Conservation (phyloP, 441 rosid species). For the Hura crepitans region DNA sequence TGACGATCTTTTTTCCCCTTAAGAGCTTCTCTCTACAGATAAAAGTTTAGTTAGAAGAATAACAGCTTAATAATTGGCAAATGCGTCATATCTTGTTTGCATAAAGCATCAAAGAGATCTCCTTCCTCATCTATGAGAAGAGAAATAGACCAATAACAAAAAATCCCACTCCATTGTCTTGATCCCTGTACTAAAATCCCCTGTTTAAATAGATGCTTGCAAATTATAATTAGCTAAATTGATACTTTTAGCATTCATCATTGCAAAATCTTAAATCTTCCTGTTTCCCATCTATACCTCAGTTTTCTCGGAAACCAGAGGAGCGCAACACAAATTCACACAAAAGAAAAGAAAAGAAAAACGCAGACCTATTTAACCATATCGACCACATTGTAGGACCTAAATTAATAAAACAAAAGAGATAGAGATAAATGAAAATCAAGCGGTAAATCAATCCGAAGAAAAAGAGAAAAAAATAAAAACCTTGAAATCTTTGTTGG, state of each 20-base stretch:
- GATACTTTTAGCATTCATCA: no score
- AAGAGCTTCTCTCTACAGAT: slow-evolving; percentile 30
- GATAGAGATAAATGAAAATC: not conserved
- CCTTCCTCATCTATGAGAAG: not conserved
- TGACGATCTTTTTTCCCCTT: slow-evolving; percentile 20
- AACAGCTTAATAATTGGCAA: not conserved
- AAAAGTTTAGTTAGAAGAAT: no score
- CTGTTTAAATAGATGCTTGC: not conserved
- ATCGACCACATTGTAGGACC: slow-evolving; percentile 5
- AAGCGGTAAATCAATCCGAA: slow-evolving; percentile 5
- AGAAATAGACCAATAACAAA: not conserved
- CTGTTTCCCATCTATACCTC: not conserved
- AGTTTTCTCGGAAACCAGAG: not conserved
- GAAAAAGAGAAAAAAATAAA: not conserved
- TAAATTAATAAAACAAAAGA: not conserved
- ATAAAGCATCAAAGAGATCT: not conserved
- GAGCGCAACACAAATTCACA: not conserved
- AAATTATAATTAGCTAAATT: no score
- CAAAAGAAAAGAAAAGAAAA: not conserved
- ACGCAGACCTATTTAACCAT: not conserved
- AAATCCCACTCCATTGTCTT: not conserved
- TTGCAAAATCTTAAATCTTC: not conserved
- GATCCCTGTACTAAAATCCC: not conserved
- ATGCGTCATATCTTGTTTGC: not conserved
- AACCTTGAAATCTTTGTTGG: slow-evolving; percentile 27